Evolutionary conservation across 1,284 basidiomycete species (phyloP).

Genomic region (Sphaerobolus stellatus): DNA sequence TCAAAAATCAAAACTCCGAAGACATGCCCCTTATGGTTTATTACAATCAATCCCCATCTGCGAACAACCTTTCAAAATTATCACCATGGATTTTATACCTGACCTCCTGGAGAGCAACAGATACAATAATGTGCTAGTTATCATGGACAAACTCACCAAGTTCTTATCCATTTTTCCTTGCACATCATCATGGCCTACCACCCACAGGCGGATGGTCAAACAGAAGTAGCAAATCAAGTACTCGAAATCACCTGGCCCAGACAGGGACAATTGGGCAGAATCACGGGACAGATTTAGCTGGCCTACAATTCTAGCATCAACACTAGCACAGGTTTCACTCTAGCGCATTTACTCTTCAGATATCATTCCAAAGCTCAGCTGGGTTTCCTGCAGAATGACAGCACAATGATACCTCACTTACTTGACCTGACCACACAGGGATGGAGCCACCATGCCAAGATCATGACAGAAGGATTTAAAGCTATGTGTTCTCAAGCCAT

Average conservation of each 20-base stretch:
- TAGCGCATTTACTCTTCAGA: background rate
- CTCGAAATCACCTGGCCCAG: constrained; percentile 34
- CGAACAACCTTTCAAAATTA: constrained; percentile 10
- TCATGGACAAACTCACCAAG: constrained; percentile 20
- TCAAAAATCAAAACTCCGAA: constrained; percentile 13
- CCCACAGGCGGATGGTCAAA: constrained; percentile 24
- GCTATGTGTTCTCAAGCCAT: background rate
- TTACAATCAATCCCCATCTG: constrained; percentile 3
- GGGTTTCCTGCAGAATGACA: too few relatives aligned
- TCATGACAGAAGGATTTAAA: background rate
- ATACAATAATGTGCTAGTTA: constrained; percentile 21
- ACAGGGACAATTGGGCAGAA: constrained; percentile 45
- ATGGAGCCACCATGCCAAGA: background rate
- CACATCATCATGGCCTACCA: constrained; percentile 18
- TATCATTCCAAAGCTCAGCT: background rate
- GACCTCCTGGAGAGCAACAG: constrained; percentile 10
- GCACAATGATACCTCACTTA: too few relatives aligned
- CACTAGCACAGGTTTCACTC: background rate
- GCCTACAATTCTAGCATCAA: background rate
- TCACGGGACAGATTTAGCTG: constrained; percentile 40
- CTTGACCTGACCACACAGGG: too few relatives aligned
- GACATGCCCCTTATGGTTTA: background rate
- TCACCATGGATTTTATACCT: constrained; percentile 20
- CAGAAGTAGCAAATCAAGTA: constrained; percentile 18
- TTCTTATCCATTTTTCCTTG: background rate